Evolutionary conservation across 192 early-diverging fungal genomes (phyloP).

Genomic region (Coemansia sp.): DNA sequence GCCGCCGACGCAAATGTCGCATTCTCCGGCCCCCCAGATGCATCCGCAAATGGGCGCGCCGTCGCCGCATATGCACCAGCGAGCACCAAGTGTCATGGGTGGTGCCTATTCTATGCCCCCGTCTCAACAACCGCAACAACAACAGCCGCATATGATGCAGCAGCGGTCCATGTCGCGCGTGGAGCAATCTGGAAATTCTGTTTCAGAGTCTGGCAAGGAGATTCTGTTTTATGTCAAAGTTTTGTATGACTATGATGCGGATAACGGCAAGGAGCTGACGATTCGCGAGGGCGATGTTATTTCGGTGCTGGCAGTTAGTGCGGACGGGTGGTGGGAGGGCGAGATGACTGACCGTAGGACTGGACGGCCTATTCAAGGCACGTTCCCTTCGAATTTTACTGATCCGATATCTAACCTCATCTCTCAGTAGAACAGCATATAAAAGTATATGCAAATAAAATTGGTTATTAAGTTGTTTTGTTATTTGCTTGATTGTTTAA

Average conservation of each 20-base stretch:
- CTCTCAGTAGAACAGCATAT: neutral
- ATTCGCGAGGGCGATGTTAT: constrained; percentile 50
- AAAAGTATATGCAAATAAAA: too few relatives aligned
- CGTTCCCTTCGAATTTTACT: constrained; percentile 54
- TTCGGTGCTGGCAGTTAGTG: constrained; percentile 44
- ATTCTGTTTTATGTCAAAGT: constrained; percentile 54
- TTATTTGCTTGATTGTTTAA: too few relatives aligned
- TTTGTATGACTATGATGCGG: constrained; percentile 54
- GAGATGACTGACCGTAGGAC: constrained; percentile 46
- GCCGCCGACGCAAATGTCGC: constrained; percentile 43
- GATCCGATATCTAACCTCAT: constrained; percentile 41
- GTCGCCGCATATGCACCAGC: constrained; percentile 23
- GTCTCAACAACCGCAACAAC: constrained; percentile 10
- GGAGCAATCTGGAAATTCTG: constrained; percentile 3
- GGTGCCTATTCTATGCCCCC: constrained; percentile 1
- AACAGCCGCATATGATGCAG: constrained; percentile 8
- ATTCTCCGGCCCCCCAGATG: constrained; percentile 13
- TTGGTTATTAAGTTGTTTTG: too few relatives aligned
- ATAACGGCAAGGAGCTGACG: constrained; percentile 47
- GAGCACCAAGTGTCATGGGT: constrained; percentile 42
- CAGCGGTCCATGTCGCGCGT: constrained; percentile 17
- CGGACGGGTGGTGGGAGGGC: constrained; percentile 56
- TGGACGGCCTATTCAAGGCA: constrained; percentile 35
- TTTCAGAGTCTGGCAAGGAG: constrained; percentile 31
- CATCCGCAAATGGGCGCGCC: constrained; percentile 12